Percentiles rank a stretch among this genome's conserved stretches.
phyloP scores from a whole-genome alignment of 306 rosid genomes.

The Prunus padus region DNA sequence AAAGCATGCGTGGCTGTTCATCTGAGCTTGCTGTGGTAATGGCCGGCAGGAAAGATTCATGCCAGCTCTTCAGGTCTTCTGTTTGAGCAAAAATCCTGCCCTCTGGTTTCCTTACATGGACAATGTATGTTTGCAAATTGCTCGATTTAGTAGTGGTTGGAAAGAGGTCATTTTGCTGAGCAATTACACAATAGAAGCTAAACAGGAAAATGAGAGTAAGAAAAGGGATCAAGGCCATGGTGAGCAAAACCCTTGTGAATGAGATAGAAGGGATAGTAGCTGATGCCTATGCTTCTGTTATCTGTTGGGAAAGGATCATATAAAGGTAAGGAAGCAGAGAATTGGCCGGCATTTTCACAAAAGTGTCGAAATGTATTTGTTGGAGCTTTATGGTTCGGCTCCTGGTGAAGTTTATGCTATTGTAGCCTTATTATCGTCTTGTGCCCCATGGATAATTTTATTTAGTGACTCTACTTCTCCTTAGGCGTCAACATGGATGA shows the following conservation, averaged over 20 bases:
- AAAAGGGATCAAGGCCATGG: constrained; percentile 40
- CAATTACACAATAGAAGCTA: constrained; percentile 28
- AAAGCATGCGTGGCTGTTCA: constrained; percentile 33
- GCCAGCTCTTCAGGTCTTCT: constrained; percentile 56
- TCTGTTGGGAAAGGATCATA: constrained; percentile 2
- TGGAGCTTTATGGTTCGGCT: constrained; percentile 16
- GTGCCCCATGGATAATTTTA: not conserved
- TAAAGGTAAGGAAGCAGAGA: not conserved
- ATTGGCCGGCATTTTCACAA: constrained; percentile 22
- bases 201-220: constrained; percentile 36
- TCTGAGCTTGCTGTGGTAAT: constrained; percentile 32
- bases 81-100: constrained; percentile 23
- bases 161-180: constrained; percentile 28
- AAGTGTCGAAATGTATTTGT: not conserved
- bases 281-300: constrained; percentile 1
- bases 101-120: constrained; percentile 57
- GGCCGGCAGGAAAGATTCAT: constrained; percentile 58
- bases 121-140: constrained; percentile 44
- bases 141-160: constrained; percentile 17
- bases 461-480: constrained; percentile 3
- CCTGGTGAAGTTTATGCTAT: not conserved
- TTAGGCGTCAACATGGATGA: constrained; percentile 17
- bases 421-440: constrained; percentile 1
- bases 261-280: constrained; percentile 10
- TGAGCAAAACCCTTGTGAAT: constrained; percentile 21